Percentiles rank a stretch among this genome's conserved stretches.
phyloP scores from a whole-genome alignment of 371 early-diverging fungal genomes.

The Rhizomucor miehei region DNA sequence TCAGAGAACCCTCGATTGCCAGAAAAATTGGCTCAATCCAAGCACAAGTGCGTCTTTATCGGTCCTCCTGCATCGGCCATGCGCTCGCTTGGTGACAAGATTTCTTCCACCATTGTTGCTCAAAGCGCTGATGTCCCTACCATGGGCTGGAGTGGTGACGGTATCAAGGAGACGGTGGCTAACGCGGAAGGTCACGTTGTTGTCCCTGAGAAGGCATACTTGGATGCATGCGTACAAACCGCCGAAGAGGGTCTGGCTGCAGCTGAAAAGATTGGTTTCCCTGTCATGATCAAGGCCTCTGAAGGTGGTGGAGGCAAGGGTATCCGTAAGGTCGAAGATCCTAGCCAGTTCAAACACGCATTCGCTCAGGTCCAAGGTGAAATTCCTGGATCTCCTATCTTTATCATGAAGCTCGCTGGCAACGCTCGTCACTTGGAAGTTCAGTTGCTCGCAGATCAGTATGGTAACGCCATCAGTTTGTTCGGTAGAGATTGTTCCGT shows the following conservation, averaged over 20 bases:
- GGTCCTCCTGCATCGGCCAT: constrained; percentile 99
- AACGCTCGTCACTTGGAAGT: constrained; percentile 98
- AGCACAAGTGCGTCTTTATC: constrained; percentile 88
- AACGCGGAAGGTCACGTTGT: constrained; percentile 72
- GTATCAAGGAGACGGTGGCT: constrained; percentile 66
- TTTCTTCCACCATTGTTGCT: constrained; percentile 97
- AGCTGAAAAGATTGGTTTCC: constrained; percentile 91
- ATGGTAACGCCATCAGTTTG: constrained; percentile 96
- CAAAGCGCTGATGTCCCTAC: constrained; percentile 96
- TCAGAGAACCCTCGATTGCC: constrained; percentile 98
- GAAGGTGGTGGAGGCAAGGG: constrained; percentile 99
- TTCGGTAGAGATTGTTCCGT: constrained; percentile 99
- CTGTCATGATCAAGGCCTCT: constrained; percentile 99
- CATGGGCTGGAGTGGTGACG: constrained; percentile 94
- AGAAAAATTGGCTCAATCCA: constrained; percentile 80
- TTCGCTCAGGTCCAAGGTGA: constrained; percentile 91
- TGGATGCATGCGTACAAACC: constrained; percentile 74
- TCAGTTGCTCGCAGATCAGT: constrained; percentile 94
- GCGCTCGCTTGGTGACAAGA: constrained; percentile 98
- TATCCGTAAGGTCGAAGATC: constrained; percentile 87
- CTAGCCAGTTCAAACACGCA: constrained; percentile 67
- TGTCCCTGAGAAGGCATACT: constrained; percentile 81
- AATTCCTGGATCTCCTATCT: constrained; percentile 95
- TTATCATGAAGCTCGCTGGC: constrained; percentile 95
- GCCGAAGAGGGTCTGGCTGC: constrained; percentile 76